Evolutionary conservation across 768 basidiomycete genomes (phyloP), one percentile per base, ranked within the genome.

Genomic region (Trametes sanguinea): DNA sequence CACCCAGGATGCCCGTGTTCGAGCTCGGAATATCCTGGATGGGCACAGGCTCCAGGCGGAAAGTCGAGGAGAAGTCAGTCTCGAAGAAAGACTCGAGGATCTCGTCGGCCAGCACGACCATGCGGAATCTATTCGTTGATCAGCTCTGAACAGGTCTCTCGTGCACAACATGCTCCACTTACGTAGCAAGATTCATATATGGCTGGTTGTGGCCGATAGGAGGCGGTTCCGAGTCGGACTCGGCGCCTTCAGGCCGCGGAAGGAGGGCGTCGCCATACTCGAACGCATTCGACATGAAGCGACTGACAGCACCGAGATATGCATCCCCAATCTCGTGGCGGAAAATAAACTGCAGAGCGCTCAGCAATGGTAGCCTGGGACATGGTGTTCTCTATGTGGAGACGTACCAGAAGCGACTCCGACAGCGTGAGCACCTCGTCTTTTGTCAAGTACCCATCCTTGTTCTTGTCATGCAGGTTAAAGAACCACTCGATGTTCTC

Each of bases 401-500:
- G 33, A 73, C 87, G 70, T 50, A 95, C 95, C 74, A 99, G 77
- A 56, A 99, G 82, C 4, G 95, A 92, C 74, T 99, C 97, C 0
- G 95, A 97, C 32, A 98, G 77, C 13, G 95, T 96, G 67, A 99
- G 75, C 17, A 98, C 92, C 72, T 99, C 97, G 69, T 98, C 96
- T 75, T 96, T 98, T 2, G 95, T 95, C 63, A 99, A 76, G 73
- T 80, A 94, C 1, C 96, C 95, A 71, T 99, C 97, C 68, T 94
- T 94, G 74, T 99, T 91, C 76, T 95, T 95, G 76, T 95, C 94
- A 64, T 96, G 93, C 51, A 98, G 74, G 67, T 89, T 90, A 77
- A 98, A 98, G 77, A 98, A 96, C 96, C 96, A 99, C 73, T 97
- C 93, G 68, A 98, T 96, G 67, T 93, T 96, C 60, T 95, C 92